These are phyloP conservation scores for Circinella minor DNA, from an alignment of 371 early-diverging fungal genomes.

Conservation along the genomic window DNA sequence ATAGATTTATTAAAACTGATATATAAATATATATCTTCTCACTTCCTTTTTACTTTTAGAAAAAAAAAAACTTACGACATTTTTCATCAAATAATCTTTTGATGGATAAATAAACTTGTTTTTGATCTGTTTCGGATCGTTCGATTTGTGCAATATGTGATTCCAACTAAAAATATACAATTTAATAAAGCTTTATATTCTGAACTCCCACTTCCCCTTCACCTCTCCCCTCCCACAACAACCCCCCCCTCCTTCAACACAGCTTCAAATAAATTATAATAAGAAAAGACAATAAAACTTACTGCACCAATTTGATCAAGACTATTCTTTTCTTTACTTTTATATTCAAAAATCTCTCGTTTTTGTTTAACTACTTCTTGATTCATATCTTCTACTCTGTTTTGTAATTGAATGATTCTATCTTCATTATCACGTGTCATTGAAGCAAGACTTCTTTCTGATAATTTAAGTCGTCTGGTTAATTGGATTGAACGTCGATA, in stretches of 20 bases:
- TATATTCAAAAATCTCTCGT: conserved; percentile 56
- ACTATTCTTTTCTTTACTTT: conserved; percentile 55
- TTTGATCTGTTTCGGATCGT: conserved; percentile 53
- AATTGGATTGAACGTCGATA: conserved; percentile 61
- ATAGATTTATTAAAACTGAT: too few relatives aligned
- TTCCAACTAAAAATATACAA: conserved; percentile 40
- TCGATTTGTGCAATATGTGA: conserved; percentile 50
- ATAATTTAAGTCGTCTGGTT: conserved; percentile 50
- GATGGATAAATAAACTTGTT: conserved; percentile 53
- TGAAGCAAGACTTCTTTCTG: conserved; percentile 51
- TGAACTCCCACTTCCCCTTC: too few relatives aligned
- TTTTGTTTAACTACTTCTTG: conserved; percentile 47
- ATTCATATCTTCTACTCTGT: conserved; percentile 57
- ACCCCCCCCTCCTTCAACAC: too few relatives aligned
- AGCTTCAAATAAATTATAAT: too few relatives aligned
- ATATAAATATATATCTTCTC: too few relatives aligned
- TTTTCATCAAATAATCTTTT: conserved; percentile 54
- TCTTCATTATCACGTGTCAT: conserved; percentile 63
- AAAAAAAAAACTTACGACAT: conserved; percentile 42
- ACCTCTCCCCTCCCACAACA: not conserved
- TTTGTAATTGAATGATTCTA: conserved; percentile 52
- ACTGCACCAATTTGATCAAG: conserved; percentile 60
- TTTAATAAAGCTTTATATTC: not conserved
- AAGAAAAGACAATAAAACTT: conserved; percentile 18
- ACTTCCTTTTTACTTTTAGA: too few relatives aligned